phyloP scores from a whole-genome alignment of 345 rosid genomes.

The Aethionema arabicum region DNA sequence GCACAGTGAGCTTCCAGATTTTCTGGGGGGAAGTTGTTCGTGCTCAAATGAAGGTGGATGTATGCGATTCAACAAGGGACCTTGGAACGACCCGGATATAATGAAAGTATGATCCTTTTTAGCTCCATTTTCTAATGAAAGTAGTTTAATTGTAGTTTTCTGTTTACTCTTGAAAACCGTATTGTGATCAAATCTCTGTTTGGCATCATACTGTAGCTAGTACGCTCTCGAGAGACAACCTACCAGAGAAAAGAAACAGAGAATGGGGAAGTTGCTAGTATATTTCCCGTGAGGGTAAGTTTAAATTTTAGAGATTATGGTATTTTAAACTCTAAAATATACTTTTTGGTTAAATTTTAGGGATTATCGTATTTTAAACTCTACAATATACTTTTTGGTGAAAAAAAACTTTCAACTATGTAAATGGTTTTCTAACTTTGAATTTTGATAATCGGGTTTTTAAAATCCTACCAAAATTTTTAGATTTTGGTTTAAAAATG shows the following conservation, averaged over 20 bases:
- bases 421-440: too few species aligned
- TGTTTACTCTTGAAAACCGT: constrained; percentile 4
- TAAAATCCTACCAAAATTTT: too few species aligned
- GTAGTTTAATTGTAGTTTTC: not conserved
- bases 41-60: constrained; percentile 87
- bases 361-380: too few species aligned
- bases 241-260: constrained; percentile 53
- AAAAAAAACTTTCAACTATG: too few species aligned
- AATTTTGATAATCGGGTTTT: too few species aligned
- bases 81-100: constrained; percentile 84
- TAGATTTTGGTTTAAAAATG: too few species aligned
- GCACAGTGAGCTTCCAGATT: constrained; percentile 88
- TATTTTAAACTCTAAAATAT: too few species aligned
- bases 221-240: constrained; percentile 56
- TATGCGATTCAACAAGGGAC: constrained; percentile 78
- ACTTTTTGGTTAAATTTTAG: too few species aligned
- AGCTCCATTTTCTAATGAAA: not conserved
- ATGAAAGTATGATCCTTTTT: constrained; percentile 62
- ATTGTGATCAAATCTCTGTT: constrained; percentile 23
- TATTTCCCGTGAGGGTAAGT: constrained; percentile 55
- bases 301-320: constrained; percentile 4
- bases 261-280: constrained; percentile 57
- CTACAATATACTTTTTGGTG: too few species aligned
- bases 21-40: constrained; percentile 89
- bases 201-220: constrained; percentile 52